A percentile compares a stretch with the other conserved stretches of the same genome.
These are phyloP conservation scores for Pneumocystis oryctolagi DNA, from an alignment of 1,139 yeast species.

Conservation along the genomic window DNA sequence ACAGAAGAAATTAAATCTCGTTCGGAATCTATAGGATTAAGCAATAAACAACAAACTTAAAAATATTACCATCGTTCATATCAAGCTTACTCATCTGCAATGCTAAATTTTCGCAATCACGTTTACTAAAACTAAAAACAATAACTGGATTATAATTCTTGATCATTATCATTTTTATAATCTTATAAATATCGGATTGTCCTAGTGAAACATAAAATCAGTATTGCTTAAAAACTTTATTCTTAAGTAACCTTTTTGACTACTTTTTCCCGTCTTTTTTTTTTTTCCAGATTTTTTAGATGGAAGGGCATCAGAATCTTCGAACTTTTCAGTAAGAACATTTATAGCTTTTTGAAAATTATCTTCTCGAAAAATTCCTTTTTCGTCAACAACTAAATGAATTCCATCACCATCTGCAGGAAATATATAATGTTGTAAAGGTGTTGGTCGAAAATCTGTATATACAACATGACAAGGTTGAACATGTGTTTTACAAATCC, in stretches of 20 bases:
- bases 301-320: constrained; percentile 49
- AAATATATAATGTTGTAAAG: constrained; percentile 88
- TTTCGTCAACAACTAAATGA: constrained; percentile 92
- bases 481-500: constrained; percentile 88
- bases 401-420: constrained; percentile 98
- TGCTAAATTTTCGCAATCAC: constrained; percentile 91
- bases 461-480: constrained; percentile 98
- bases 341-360: constrained; percentile 98
- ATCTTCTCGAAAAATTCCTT: constrained; percentile 89
- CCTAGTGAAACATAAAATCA: constrained; percentile 19
- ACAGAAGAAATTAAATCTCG: constrained; percentile 78
- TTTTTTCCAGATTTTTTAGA: constrained; percentile 43
- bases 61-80: constrained; percentile 41
- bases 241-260: constrained; percentile 39
- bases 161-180: constrained; percentile 93
- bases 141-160: constrained; percentile 94
- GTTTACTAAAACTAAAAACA: constrained; percentile 88
- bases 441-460: constrained; percentile 97
- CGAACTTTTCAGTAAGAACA: constrained; percentile 63
- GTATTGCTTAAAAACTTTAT: not conserved
- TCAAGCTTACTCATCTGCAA: constrained; percentile 88
- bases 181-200: constrained; percentile 84
- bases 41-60: not conserved
- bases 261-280: constrained; percentile 82
- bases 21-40: constrained; percentile 45